Conservation (phyloP, 352 stramenopile species). For the Pythium dissotocum region DNA sequence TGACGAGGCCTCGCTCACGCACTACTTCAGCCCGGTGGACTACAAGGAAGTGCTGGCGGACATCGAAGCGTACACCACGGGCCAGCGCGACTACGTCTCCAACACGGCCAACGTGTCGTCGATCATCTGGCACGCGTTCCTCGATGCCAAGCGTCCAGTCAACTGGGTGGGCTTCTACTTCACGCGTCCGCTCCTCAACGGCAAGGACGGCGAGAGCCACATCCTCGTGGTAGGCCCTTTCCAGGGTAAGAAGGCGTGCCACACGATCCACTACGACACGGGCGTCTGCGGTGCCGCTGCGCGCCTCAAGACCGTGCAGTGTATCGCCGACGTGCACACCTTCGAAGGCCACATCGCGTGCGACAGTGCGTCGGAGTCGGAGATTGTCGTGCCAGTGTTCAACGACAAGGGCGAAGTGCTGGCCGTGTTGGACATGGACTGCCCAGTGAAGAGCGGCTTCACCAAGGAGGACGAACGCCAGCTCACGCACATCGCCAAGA, state of each 20-base stretch:
- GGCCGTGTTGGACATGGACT: slow-evolving; percentile 82
- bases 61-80: slow-evolving; percentile 60
- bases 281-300: slow-evolving; percentile 72
- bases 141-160: slow-evolving; percentile 53
- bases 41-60: slow-evolving; percentile 61
- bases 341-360: slow-evolving; percentile 85
- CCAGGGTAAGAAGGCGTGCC: slow-evolving; percentile 81
- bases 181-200: slow-evolving; percentile 58
- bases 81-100: slow-evolving; percentile 75
- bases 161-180: slow-evolving; percentile 89
- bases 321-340: slow-evolving; percentile 69
- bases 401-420: slow-evolving; percentile 63
- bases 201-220: slow-evolving; percentile 51
- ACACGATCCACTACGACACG: slow-evolving; percentile 73
- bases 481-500: slow-evolving; percentile 55
- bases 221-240: slow-evolving; percentile 79
- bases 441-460: slow-evolving; percentile 68
- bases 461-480: slow-evolving; percentile 67
- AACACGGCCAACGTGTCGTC: slow-evolving; percentile 81
- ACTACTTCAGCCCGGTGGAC: slow-evolving; percentile 66
- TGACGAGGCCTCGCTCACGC: slow-evolving; percentile 43
- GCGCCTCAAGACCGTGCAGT: slow-evolving; percentile 67
- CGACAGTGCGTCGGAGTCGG: slow-evolving; percentile 75
- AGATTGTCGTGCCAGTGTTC: slow-evolving; percentile 79
- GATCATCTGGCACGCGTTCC: slow-evolving; percentile 84